phyloP scores from a whole-genome alignment of 306 rosid species.

The Mimosa pudica region DNA sequence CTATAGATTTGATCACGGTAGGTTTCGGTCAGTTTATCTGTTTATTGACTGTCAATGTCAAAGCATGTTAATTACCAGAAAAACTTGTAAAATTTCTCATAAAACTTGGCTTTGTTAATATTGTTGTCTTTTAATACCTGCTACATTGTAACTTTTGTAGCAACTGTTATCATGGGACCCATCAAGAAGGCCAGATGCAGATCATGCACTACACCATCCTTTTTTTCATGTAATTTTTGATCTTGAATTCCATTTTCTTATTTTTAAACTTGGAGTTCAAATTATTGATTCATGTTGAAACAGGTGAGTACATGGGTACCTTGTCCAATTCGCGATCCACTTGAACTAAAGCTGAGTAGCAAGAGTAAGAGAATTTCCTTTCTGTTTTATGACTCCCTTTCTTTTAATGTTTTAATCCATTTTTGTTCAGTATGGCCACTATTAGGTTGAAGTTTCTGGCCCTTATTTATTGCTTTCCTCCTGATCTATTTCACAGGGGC shows the following conservation, averaged over 20 bases:
- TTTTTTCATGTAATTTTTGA: constrained; percentile 66
- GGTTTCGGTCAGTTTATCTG: constrained; percentile 36
- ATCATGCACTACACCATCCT: constrained; percentile 75
- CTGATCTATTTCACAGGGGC: constrained; percentile 50
- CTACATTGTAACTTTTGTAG: constrained; percentile 46
- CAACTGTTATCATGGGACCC: constrained; percentile 82
- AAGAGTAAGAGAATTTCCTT: constrained; percentile 49
- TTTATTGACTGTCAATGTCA: constrained; percentile 14
- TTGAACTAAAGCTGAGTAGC: constrained; percentile 82
- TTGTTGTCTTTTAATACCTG: constrained; percentile 20
- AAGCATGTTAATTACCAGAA: background rate
- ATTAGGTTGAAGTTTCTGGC: constrained; percentile 9
- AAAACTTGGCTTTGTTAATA: constrained; percentile 19
- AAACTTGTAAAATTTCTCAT: background rate
- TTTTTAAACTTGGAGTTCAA: constrained; percentile 32
- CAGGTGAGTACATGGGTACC: constrained; percentile 69
- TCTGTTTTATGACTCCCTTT: background rate
- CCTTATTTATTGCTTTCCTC: constrained; percentile 34
- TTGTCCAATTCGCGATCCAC: constrained; percentile 62
- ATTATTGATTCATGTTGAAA: constrained; percentile 38
- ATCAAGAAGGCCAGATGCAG: constrained; percentile 77
- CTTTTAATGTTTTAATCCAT: constrained; percentile 10
- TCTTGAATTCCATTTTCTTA: constrained; percentile 26
- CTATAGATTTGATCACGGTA: constrained; percentile 77
- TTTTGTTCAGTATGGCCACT: constrained; percentile 26